Evolutionary conservation across 169 alveolate species (phyloP), one percentile per base, ranked within the genome.

Genomic region (Plasmodium malariae): DNA sequence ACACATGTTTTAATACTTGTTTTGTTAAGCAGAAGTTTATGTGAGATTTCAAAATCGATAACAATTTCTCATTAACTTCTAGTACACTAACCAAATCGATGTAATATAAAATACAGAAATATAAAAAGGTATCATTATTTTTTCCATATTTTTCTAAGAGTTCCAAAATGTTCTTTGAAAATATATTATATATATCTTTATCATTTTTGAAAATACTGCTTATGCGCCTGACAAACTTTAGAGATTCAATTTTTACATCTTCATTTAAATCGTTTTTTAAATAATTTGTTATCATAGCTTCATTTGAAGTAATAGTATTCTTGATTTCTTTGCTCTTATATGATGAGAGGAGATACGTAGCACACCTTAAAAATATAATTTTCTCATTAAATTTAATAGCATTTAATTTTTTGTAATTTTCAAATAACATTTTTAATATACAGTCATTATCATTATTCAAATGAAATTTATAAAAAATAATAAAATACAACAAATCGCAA

Each of bases 191-290:
- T 48, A 86, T 73, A 55, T 86, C 92, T 86, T 70, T 86, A n/a
- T 86, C 87, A 40, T 86, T 70, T 86, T 57, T 70, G 21, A 86
- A 30, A 43, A 86, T 49, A 32, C 69, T 40, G 5, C 55, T 59
- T 11, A 62, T 12, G 2, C 19, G 57, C 59, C 70, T 43, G 32
- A 70, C 17, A 57, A 86, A 69, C 3, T 26, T 40, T 49, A 86
- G 32, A 14, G 87, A 48, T 34, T 68, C 87, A 37, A 86, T 69
- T 70, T 86, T 62, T 32, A 86, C 87, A 68, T 86, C 71, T 59
- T 86, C 92, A 86, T 86, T 86, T 86, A 86, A 86, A 86, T 86
- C 92, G 24, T 86, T 86, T 36, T 86, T 86, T 51, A 86, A 72
- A 86, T 43, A 86, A 49, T 70, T 86, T 7, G 48, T 45, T 57